These are phyloP conservation scores for Alternaria tenuissima DNA, from an alignment of 2,329 filamentous ascomycete genomes.

Conservation along the genomic window DNA sequence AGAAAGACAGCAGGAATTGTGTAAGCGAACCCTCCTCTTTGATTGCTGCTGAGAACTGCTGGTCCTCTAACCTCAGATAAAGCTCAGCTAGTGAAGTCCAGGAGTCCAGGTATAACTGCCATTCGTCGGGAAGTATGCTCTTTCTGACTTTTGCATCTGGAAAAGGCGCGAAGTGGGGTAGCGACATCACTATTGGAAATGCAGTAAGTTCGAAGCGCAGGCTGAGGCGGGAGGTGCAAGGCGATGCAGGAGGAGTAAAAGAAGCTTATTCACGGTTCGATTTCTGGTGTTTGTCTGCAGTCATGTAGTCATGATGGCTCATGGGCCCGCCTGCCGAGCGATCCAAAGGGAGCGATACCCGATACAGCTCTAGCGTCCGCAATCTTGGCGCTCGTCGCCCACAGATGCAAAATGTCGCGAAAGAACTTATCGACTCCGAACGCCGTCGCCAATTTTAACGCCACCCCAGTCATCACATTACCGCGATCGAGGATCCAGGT, in stretches of 20 bases:
- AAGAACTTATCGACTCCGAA: constrained; percentile 34
- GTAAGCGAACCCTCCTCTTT: constrained; percentile 66
- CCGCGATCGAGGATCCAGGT: constrained; percentile 58
- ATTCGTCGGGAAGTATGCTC: constrained; percentile 73
- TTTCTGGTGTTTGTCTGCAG: constrained; percentile 16
- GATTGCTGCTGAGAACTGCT: constrained; percentile 63
- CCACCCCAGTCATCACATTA: constrained; percentile 63
- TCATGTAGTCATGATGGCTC: constrained; percentile 40
- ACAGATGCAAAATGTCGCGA: constrained; percentile 22
- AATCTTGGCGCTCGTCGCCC: constrained; percentile 25
- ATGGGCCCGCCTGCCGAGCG: constrained; percentile 21
- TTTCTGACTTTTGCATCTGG: constrained; percentile 73
- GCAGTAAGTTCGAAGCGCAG: background rate
- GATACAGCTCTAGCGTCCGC: constrained; percentile 44
- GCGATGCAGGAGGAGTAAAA: background rate
- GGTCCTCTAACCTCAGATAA: constrained; percentile 67
- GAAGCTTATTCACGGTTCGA: constrained; percentile 2
- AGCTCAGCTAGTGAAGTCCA: constrained; percentile 75
- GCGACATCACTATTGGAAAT: constrained; percentile 46
- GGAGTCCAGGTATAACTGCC: constrained; percentile 77
- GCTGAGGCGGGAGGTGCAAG: background rate
- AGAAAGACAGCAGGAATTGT: constrained; percentile 73
- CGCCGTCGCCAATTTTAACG: constrained; percentile 38
- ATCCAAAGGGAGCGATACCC: constrained; percentile 22
- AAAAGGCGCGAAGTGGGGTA: constrained; percentile 80